These are phyloP conservation scores for Prosopis cineraria DNA, from an alignment of 306 rosid species.

Conservation along the genomic window DNA sequence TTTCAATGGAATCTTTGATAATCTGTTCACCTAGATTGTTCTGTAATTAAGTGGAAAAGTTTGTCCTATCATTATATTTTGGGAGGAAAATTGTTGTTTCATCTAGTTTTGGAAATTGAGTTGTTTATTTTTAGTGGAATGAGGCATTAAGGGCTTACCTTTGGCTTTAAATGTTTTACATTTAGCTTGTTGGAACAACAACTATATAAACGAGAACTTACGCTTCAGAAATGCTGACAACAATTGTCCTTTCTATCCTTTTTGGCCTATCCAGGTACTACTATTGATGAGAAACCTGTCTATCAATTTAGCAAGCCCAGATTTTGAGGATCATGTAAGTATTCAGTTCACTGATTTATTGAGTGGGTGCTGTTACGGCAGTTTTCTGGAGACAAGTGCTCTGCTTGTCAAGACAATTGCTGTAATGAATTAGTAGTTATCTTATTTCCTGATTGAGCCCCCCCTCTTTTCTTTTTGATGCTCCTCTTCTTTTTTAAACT, in stretches of 20 bases:
- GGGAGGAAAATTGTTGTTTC: conserved; percentile 16
- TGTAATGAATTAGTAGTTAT: neutral
- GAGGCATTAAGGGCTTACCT: conserved; percentile 17
- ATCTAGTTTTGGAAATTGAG: neutral
- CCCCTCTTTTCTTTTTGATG: neutral
- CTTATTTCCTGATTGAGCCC: conserved; percentile 25
- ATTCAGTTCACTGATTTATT: conserved; percentile 14
- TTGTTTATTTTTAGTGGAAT: neutral
- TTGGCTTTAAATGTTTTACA: conserved; percentile 11
- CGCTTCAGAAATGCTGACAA: neutral
- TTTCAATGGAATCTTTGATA: conserved; percentile 17
- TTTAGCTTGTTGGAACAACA: neutral
- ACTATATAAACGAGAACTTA: neutral
- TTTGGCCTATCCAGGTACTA: conserved; percentile 64
- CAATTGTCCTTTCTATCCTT: conserved; percentile 8
- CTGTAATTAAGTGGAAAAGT: neutral
- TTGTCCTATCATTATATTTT: conserved; percentile 15
- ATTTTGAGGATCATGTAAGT: conserved; percentile 93
- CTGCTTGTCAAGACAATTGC: neutral
- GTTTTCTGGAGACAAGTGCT: neutral
- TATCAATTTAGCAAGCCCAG: conserved; percentile 84
- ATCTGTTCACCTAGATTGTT: conserved; percentile 18
- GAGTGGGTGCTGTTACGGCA: neutral
- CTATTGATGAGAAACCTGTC: conserved; percentile 94
- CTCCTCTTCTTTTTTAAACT: conserved; percentile 21